Base-by-base conservation (phyloP, 2,329 filamentous ascomycete species). In the Torrubiella hemipterigena region DNA sequence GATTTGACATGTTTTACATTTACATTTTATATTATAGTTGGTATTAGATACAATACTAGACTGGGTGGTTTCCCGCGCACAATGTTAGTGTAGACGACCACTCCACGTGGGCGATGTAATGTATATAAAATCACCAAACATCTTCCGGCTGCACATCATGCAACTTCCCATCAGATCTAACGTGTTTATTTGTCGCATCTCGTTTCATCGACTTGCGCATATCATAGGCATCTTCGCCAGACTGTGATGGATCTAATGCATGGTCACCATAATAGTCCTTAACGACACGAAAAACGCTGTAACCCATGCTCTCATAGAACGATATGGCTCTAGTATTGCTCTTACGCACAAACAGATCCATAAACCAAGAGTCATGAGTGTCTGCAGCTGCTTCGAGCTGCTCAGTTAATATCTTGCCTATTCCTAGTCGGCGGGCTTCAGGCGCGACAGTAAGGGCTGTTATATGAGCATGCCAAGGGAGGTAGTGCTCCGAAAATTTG, bases 391-490 rank as follows among this genome's bases (percentile, higher is more conserved):
- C 66, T 55, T 95, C 89, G 19, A 98, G 67, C 34, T 83, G 77
- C 47, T 81, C 71, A 0, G 81, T 86, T 22, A 98, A 67, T 27
- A 81, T 78, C 37, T 81, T 84, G 30, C 89, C 91, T 45, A 95
- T 81, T 12, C 91, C 89, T 12, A 91, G 69, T 26, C 91, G 74
- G 18, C 91, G 78, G 30, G 85, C 85, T 34, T 80, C 75, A 0
- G 91, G 91, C 1, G 89, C 80, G 14, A 98, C 84, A 1, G 91
- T 96, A 31, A 98, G 67, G 21, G 89, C 91, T 5, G 91, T 98
- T 51, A 98, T 93, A 58, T 98, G 91, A 14, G 86, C 89, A 61
- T 98, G 91, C 84, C 86, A 96, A n/a, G 89, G 89, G n/a, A 94
- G 79, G 60, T 93, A 93, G 60, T 95, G 86, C 47, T 79, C 69